Conservation (phyloP, 768 basidiomycete genomes). For the Auricularia auricula-judae region DNA sequence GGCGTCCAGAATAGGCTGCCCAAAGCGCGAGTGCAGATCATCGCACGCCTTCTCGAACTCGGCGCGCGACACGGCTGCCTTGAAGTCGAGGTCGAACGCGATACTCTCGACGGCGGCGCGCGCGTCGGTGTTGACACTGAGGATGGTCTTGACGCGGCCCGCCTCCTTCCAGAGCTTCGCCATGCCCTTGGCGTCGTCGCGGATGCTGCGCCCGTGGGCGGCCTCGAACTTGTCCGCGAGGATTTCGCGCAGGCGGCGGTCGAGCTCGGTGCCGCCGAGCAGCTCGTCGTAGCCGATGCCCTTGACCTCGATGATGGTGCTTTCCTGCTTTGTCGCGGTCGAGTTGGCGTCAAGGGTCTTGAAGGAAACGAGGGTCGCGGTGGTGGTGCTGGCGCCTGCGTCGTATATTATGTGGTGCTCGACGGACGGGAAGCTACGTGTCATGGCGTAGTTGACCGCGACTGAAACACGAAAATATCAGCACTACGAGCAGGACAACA, state of each 20-base stretch:
- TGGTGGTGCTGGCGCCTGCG: conserved; percentile 75
- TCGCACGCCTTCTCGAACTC: conserved; percentile 67
- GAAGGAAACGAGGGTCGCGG: conserved; percentile 70
- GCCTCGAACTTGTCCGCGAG: conserved; percentile 64
- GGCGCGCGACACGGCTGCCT: conserved; percentile 60
- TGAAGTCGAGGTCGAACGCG: conserved; percentile 86
- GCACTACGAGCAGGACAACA: too few relatives aligned
- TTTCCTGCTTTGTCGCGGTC: conserved; percentile 23
- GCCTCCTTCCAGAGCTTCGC: conserved; percentile 94
- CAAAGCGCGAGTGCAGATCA: conserved; percentile 53
- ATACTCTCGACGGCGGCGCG: conserved; percentile 65
- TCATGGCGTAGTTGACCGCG: conserved; percentile 98
- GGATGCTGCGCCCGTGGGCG: conserved; percentile 25
- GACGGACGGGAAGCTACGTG: conserved; percentile 66
- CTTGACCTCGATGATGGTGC: conserved; percentile 64
- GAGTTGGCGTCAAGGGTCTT: conserved; percentile 27
- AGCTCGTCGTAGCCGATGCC: conserved; percentile 73
- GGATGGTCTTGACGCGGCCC: conserved; percentile 75
- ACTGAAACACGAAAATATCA: conserved; percentile 25
- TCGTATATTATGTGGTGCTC: conserved; percentile 92
- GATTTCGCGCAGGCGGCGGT: conserved; percentile 71
- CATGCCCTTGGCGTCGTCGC: conserved; percentile 72
- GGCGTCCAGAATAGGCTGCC: conserved; percentile 66
- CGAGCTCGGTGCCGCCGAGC: conserved; percentile 75
- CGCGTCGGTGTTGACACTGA: conserved; percentile 87